Evolutionary conservation across 805 yeast species (phyloP).

Genomic region (Ogataea naganishii): DNA sequence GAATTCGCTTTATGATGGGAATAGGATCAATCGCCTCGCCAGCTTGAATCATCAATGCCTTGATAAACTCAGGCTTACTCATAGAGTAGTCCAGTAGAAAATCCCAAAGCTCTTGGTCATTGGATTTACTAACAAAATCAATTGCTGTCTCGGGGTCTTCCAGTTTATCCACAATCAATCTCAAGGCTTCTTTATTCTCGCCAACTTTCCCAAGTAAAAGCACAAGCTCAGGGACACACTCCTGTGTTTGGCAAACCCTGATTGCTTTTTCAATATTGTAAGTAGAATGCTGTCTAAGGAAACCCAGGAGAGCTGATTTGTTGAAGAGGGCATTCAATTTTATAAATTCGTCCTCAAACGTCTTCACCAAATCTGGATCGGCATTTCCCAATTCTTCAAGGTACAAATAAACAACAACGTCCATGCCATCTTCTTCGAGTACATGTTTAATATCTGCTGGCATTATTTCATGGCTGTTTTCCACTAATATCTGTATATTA

Average conservation of each 20-base stretch:
- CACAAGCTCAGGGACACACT: conserved; percentile 63
- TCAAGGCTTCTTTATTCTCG: conserved; percentile 65
- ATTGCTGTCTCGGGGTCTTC: conserved; percentile 79
- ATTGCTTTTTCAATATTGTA: conserved; percentile 68
- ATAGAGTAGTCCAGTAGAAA: conserved; percentile 63
- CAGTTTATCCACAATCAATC: conserved; percentile 65
- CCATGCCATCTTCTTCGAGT: conserved; percentile 33
- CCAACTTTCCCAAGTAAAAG: conserved; percentile 79
- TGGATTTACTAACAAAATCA: conserved; percentile 57
- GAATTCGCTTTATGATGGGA: conserved; percentile 59
- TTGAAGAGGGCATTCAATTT: conserved; percentile 57
- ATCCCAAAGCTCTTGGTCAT: conserved; percentile 76
- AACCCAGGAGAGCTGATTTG: conserved; percentile 44
- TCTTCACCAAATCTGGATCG: conserved; percentile 47
- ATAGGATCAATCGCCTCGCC: conserved; percentile 61
- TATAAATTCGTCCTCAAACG: conserved; percentile 62
- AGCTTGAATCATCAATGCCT: conserved; percentile 60
- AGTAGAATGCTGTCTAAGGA: conserved; percentile 49
- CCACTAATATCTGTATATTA: conserved; percentile 47
- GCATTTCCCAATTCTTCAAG: conserved; percentile 46
- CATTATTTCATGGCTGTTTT: conserved; percentile 54
- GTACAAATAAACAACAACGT: conserved; percentile 53
- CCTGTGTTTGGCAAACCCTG: conserved; percentile 45
- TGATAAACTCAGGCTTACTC: conserved; percentile 67
- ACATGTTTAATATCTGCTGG: conserved; percentile 43